These are phyloP conservation scores for Irpex sp. DNA, from an alignment of 1,284 basidiomycete genomes.

Conservation along the genomic window DNA sequence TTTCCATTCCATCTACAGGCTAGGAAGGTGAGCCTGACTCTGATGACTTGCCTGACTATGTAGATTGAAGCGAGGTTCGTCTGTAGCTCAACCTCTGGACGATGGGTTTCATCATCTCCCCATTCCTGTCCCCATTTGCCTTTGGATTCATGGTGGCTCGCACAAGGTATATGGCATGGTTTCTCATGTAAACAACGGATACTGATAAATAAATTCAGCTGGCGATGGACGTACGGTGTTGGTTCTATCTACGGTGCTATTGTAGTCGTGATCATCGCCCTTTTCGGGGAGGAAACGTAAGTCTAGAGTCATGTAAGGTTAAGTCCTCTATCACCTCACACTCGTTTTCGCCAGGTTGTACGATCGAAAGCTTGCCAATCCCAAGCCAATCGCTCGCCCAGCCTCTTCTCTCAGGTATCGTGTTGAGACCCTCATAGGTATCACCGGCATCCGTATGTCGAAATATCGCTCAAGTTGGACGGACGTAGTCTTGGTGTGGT, in stretches of 20 bases:
- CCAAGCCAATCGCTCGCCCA: slow-evolving; percentile 40
- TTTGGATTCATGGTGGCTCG: slow-evolving; percentile 79
- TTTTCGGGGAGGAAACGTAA: slow-evolving; percentile 76
- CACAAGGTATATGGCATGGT: slow-evolving; percentile 42
- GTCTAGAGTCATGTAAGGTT: slow-evolving; percentile 21
- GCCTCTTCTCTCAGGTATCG: slow-evolving; percentile 54
- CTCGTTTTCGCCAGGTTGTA: slow-evolving; percentile 57
- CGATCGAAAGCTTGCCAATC: slow-evolving; percentile 69
- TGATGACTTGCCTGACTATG: background rate
- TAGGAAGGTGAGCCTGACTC: slow-evolving; percentile 54
- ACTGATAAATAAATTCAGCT: slow-evolving; percentile 42
- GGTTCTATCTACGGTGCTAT: slow-evolving; percentile 67
- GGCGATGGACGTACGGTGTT: slow-evolving; percentile 81
- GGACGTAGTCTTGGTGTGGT: slow-evolving; percentile 51
- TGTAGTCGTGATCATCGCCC: slow-evolving; percentile 63
- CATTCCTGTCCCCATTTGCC: slow-evolving; percentile 75
- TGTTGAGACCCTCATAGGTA: slow-evolving; percentile 70
- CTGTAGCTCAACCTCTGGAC: slow-evolving; percentile 75
- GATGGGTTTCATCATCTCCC: slow-evolving; percentile 73
- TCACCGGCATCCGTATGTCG: slow-evolving; percentile 71
- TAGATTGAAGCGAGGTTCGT: background rate
- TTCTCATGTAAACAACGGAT: background rate
- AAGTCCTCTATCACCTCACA: no score
- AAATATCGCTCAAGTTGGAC: slow-evolving; percentile 68
- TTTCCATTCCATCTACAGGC: slow-evolving; percentile 84